Conservation (phyloP, 306 rosid species). For the Lupinus albus region DNA sequence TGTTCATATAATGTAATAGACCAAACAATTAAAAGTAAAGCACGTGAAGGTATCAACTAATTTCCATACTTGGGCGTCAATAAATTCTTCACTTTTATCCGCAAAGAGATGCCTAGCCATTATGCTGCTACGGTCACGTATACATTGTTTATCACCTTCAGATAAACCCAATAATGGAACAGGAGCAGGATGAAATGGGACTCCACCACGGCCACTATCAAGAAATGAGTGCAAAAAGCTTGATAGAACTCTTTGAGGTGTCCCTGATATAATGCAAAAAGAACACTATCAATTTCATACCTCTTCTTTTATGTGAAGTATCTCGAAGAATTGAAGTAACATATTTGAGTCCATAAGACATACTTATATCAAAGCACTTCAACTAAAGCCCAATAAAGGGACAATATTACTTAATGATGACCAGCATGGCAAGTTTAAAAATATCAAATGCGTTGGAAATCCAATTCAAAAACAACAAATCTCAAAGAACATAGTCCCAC, state of each 20-base stretch:
- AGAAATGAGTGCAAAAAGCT: slow-evolving; percentile 89
- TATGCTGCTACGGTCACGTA: slow-evolving; percentile 92
- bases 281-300: slow-evolving; percentile 22
- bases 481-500: not conserved
- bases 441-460: slow-evolving; percentile 7
- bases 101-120: slow-evolving; percentile 99
- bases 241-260: slow-evolving; percentile 92
- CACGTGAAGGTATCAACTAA: slow-evolving; percentile 18
- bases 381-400: slow-evolving; percentile 8
- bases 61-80: slow-evolving; percentile 78
- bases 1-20: not conserved
- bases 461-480: not conserved
- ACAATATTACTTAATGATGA: not conserved
- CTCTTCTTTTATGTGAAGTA: not conserved
- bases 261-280: slow-evolving; percentile 61
- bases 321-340: slow-evolving; percentile 26
- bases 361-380: not conserved
- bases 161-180: slow-evolving; percentile 90
- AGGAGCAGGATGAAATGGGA: slow-evolving; percentile 81
- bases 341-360: not conserved
- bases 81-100: slow-evolving; percentile 87
- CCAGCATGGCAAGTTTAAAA: not conserved
- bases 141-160: slow-evolving; percentile 91
- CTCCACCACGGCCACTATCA: slow-evolving; percentile 86
- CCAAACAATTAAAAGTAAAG: slow-evolving; percentile 7